Evolutionary conservation across 2,329 filamentous ascomycete species (phyloP).

Genomic region (Graphilbum fragrans): DNA sequence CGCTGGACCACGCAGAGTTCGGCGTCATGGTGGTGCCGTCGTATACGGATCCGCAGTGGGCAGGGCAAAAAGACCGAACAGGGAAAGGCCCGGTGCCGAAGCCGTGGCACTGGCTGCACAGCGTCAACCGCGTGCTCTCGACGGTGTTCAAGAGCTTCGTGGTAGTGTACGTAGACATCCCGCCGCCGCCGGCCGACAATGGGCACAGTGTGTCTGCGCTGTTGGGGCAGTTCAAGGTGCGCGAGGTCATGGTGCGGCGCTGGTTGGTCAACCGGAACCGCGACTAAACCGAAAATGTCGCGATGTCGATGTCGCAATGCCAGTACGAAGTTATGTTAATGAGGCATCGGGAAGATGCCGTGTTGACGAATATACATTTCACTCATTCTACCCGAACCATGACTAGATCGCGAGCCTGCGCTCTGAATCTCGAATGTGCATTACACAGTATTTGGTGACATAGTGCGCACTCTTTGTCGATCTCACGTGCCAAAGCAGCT

Average conservation of each 20-base stretch:
- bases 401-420: too few relatives aligned
- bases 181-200: constrained; percentile 43
- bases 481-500: too few relatives aligned
- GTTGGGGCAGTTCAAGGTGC: constrained; percentile 59
- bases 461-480: too few relatives aligned
- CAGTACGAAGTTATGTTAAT: too few relatives aligned
- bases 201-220: constrained; percentile 45
- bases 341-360: background rate
- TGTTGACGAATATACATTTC: too few relatives aligned
- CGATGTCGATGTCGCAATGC: too few relatives aligned
- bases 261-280: constrained; percentile 75
- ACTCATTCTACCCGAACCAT: too few relatives aligned
- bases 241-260: constrained; percentile 69
- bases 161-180: constrained; percentile 83
- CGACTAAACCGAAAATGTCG: constrained; percentile 12
- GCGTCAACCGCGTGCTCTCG: constrained; percentile 76
- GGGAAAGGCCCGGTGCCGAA: constrained; percentile 17
- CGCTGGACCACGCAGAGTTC: constrained; percentile 92
- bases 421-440: too few relatives aligned
- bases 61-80: constrained; percentile 24
- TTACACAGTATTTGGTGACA: too few relatives aligned
- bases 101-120: constrained; percentile 77
- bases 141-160: constrained; percentile 87
- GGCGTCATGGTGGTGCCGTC: constrained; percentile 74
- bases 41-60: constrained; percentile 67